These are phyloP conservation scores for Bocquillonia castaneifolia DNA, from an alignment of 441 rosid species.

Conservation along the genomic window DNA sequence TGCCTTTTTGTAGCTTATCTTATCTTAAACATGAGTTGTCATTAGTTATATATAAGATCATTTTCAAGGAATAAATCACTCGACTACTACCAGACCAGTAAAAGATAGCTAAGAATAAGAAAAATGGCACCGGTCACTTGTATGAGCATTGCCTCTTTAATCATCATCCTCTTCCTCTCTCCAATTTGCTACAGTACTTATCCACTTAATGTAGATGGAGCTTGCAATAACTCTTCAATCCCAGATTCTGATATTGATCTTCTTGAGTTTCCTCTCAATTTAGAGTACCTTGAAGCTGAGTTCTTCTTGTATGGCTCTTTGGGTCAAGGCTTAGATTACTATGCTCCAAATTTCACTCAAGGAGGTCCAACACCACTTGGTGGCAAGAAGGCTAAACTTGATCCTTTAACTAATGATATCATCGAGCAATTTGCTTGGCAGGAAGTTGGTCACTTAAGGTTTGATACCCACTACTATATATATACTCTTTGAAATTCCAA, in stretches of 20 bases:
- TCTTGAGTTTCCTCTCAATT: slow-evolving; percentile 70
- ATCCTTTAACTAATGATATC: slow-evolving; percentile 53
- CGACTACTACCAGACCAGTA: no score
- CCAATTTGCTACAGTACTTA: no score
- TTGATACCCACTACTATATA: no score
- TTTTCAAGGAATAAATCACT: no score
- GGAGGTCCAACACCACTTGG: slow-evolving; percentile 78
- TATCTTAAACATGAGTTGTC: no score
- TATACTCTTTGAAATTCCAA: not conserved
- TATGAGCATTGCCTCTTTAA: no score
- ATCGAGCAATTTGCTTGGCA: slow-evolving; percentile 77
- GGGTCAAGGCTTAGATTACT: slow-evolving; percentile 67
- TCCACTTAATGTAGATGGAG: no score
- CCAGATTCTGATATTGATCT: slow-evolving; percentile 49
- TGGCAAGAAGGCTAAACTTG: slow-evolving; percentile 54
- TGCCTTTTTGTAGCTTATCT: no score
- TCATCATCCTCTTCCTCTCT: no score
- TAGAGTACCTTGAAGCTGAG: slow-evolving; percentile 87
- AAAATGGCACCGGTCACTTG: no score
- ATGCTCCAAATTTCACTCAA: slow-evolving; percentile 56
- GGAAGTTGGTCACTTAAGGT: slow-evolving; percentile 93
- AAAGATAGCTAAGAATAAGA: no score
- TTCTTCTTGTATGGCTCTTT: slow-evolving; percentile 66
- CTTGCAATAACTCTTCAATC: slow-evolving; percentile 8
- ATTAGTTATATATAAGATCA: no score